These are phyloP conservation scores for Asclepias syriaca DNA, from an alignment of 257 asterid genomes.

Conservation along the genomic window DNA sequence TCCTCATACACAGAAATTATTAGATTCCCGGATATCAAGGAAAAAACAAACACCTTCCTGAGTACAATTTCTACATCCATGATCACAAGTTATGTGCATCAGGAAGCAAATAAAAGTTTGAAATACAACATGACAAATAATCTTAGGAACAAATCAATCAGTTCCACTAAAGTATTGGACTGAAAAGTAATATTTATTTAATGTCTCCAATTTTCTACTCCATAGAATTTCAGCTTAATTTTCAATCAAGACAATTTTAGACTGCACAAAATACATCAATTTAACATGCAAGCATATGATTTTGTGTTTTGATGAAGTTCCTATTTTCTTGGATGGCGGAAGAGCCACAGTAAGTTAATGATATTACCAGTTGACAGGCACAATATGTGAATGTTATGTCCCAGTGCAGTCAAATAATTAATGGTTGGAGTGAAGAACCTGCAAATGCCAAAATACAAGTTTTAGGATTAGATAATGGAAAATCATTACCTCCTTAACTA, in stretches of 20 bases:
- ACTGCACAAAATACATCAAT: neutral
- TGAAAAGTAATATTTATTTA: neutral
- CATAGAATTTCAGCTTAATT: neutral
- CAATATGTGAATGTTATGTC: slow-evolving; percentile 57
- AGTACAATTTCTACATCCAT: neutral
- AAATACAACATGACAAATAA: neutral
- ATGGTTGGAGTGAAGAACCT: slow-evolving; percentile 92
- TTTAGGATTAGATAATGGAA: neutral
- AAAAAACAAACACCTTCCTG: neutral
- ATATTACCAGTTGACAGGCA: slow-evolving; percentile 80
- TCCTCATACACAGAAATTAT: neutral
- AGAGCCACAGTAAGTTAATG: slow-evolving; percentile 12
- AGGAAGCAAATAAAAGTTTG: neutral
- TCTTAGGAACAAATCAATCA: neutral
- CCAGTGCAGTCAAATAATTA: slow-evolving; percentile 53
- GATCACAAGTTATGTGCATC: neutral
- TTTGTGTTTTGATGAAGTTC: neutral
- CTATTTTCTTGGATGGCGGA: neutral
- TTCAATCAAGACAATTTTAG: neutral
- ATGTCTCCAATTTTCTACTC: neutral
- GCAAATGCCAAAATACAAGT: slow-evolving; percentile 19
- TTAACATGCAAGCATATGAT: neutral
- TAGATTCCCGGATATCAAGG: neutral
- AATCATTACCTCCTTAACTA: neutral
- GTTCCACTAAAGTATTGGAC: neutral